Evolutionary conservation across 352 stramenopile species (phyloP).

Genomic region (Pythium scleroteichum): DNA sequence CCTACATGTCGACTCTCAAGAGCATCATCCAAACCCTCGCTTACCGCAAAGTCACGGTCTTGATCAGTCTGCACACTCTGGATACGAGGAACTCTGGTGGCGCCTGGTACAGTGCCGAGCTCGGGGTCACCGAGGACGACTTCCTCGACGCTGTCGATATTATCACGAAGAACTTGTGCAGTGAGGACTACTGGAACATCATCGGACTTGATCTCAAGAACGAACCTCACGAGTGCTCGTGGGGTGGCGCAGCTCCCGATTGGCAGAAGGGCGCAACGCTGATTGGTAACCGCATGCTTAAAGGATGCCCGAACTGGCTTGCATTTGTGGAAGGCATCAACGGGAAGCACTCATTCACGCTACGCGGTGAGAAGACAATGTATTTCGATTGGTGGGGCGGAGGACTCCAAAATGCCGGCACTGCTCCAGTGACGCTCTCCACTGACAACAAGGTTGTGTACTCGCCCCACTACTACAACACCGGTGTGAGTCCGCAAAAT

Average conservation of each 20-base stretch:
- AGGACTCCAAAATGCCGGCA: slow-evolving; percentile 57
- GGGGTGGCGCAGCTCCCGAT: slow-evolving; percentile 39
- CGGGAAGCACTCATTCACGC: slow-evolving; percentile 41
- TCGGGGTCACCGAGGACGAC: slow-evolving; percentile 36
- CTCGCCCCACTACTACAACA: slow-evolving; percentile 81
- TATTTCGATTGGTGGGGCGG: slow-evolving; percentile 86
- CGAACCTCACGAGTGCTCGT: slow-evolving; percentile 70
- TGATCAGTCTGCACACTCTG: slow-evolving; percentile 78
- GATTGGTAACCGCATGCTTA: slow-evolving; percentile 77
- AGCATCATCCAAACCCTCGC: slow-evolving; percentile 64
- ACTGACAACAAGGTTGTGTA: slow-evolving; percentile 77
- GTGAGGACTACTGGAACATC: slow-evolving; percentile 75
- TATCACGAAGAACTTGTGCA: slow-evolving; percentile 57
- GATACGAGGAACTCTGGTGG: slow-evolving; percentile 51
- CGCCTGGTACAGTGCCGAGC: slow-evolving; percentile 58
- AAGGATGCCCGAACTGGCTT: slow-evolving; percentile 69
- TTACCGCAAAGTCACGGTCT: slow-evolving; percentile 68
- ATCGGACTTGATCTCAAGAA: slow-evolving; percentile 83
- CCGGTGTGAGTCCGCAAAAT: slow-evolving; percentile 56
- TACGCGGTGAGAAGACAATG: slow-evolving; percentile 40
- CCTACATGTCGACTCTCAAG: slow-evolving; percentile 71
- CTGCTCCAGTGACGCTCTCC: slow-evolving; percentile 41
- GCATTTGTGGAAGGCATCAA: slow-evolving; percentile 81
- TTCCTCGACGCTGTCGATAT: slow-evolving; percentile 59
- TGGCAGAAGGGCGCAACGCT: slow-evolving; percentile 62